Base-by-base conservation (phyloP, 1,139 yeast species). In the Suhomyces chickasaworum region DNA sequence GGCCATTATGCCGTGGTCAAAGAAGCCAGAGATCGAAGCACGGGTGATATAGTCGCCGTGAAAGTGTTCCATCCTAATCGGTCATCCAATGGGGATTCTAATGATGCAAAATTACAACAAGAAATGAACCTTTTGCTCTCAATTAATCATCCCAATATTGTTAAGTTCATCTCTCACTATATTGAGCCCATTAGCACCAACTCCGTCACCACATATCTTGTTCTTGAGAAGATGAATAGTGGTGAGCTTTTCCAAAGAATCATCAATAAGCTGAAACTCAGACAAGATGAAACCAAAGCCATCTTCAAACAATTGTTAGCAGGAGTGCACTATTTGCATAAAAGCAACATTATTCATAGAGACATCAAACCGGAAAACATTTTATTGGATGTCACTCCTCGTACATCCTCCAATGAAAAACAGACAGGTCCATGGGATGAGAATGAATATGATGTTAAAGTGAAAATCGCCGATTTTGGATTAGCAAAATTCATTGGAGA, bases 341-440 rank as follows among this genome's bases (percentile, higher is more conserved):
- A 75, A 2, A 77, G 76, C 42, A 89, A 93, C 43, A 86, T 89
- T 36, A 91, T 95, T 4, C 97, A 89, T 67, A 65, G 97, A 52
- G 95, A 89, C 61, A 86, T 90, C 48, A 89, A 89, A 60, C 97
- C 97, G 0, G 97, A 89, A 59, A 89, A 89, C 59, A 81, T 89
- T n/a, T 70, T 90, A 29, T 68, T 90, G 16, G 96, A 89, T 59
- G 81, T 85, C 16, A 73, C 72, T 0, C 82, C 78, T 7, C 66
- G 80, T 39, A 55, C 61, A 0, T 56, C 68, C 7, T 47, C 61
- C 0, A 69, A 69, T 23, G 78, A 78, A 45, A 83, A 82, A 4
- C 86, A 86, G 68, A 80, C 67, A 0, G 87, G 89, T 0, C 91
- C 91, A 56, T 80, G 69, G 95, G 91, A 84, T 60, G 72, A 69